Evolutionary conservation across 2,329 filamentous ascomycete species (phyloP), one percentile per base, ranked within the genome.

Genomic region (Beauveria asiatica): DNA sequence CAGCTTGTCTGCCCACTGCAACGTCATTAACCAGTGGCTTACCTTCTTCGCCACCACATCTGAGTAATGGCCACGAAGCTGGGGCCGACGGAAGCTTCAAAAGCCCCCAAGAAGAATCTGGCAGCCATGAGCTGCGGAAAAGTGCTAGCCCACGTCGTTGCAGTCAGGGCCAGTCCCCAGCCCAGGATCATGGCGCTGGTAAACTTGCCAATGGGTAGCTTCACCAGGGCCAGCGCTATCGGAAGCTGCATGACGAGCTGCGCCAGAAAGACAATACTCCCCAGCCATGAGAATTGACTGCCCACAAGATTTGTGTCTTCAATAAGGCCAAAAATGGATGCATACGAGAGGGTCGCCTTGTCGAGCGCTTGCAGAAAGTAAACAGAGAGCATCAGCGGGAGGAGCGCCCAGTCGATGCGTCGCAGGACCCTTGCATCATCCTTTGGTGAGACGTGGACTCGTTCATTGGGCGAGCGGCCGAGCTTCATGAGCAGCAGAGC

Each of bases 341-440:
- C 82, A 65, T 86, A 87, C 2, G 72, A 74, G 72, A 87, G 74
- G 0, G 82, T 83, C 0, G 83, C 79, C 69, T 87, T 87, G 72
- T 87, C 84, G 6, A 86, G 74, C 11, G 79, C 80, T 64, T 87
- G 84, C 0, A 87, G 75, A 66, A 83, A 86, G 70, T 87, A 87
- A 21, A 85, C 81, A 7, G 77, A 76, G 11, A 86, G 73, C 61
- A 87, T 79, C 55, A 78, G 68, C 1, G 74, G 70, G 8, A 78
- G 70, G 25, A 78, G 69, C 9, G 64, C 72, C 27, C 70, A 60
- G 65, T 78, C 76, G 62, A 77, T 77, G 42, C 68, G 69, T 6
- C 73, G 68, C 9, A 75, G 68, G 51, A 75, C 67, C 39, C 72
- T 70, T 3, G 67, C 66, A 48, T 74, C 67, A 52, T 75, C 72